Evolutionary conservation across 169 alveolate genomes (phyloP).

Genomic region (Ichthyophthirius multifiliis): DNA sequence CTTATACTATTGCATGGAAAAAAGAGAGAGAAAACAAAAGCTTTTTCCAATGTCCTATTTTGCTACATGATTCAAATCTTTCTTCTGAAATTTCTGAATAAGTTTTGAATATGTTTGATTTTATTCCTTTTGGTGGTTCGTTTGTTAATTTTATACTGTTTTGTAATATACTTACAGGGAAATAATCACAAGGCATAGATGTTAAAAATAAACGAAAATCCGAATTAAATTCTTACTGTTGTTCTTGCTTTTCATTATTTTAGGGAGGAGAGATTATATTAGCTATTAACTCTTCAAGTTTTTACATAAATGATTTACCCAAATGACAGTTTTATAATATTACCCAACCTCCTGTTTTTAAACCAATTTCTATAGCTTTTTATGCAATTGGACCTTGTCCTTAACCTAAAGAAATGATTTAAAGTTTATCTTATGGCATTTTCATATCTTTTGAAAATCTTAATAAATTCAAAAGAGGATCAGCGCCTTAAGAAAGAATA

Average conservation of each 20-base stretch:
- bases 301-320: slow-evolving; percentile 79
- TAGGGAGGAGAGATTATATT: too few relatives aligned
- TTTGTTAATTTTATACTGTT: slow-evolving; percentile 84
- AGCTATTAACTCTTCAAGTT: slow-evolving; percentile 69
- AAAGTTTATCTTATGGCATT: slow-evolving; percentile 44
- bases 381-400: slow-evolving; percentile 80
- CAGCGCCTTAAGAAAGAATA: slow-evolving; percentile 90
- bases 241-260: too few relatives aligned
- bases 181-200: slow-evolving; percentile 80
- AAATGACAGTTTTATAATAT: slow-evolving; percentile 77
- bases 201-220: slow-evolving; percentile 84
- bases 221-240: slow-evolving; percentile 47
- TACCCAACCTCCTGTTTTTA: slow-evolving; percentile 57
- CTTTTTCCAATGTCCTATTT: slow-evolving; percentile 64
- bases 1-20: slow-evolving; percentile 87
- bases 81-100: slow-evolving; percentile 68
- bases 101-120: slow-evolving; percentile 68
- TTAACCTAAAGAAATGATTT: slow-evolving; percentile 81
- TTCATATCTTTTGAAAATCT: slow-evolving; percentile 78
- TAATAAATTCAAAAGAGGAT: slow-evolving; percentile 85
- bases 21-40: slow-evolving; percentile 70
- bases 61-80: slow-evolving; percentile 58
- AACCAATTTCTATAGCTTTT: slow-evolving; percentile 51
- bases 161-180: slow-evolving; percentile 86
- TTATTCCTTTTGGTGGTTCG: slow-evolving; percentile 89